phyloP scores from a whole-genome alignment of 2,329 filamentous ascomycete genomes.

The Apiospora kogelbergensis region DNA sequence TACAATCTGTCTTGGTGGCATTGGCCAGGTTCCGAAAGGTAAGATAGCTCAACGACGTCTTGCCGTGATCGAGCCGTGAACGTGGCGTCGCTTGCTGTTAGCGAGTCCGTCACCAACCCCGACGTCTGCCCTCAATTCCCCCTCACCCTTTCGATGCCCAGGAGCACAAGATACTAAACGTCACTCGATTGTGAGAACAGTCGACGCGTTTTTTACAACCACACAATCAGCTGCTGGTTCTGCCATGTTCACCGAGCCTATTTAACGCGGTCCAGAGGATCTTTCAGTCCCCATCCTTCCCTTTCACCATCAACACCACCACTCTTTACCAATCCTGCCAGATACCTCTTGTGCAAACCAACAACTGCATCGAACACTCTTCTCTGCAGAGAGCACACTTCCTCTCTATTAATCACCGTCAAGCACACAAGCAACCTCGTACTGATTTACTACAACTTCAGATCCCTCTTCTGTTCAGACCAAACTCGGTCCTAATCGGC shows the following conservation, averaged over 20 bases:
- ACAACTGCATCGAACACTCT: background rate
- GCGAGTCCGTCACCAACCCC: background rate
- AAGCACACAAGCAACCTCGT: background rate
- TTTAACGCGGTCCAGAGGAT: background rate
- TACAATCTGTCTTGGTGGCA: conserved; percentile 49
- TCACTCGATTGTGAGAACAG: background rate
- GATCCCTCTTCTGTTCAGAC: conserved; percentile 23
- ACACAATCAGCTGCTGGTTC: background rate
- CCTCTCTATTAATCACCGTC: background rate
- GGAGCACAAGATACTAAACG: background rate
- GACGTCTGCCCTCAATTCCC: background rate
- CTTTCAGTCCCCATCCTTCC: background rate
- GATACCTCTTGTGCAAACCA: background rate
- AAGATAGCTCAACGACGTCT: background rate
- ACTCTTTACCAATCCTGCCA: background rate
- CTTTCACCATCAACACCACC: background rate
- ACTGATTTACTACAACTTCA: conserved; percentile 15
- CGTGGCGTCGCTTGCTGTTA: background rate
- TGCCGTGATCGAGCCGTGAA: background rate
- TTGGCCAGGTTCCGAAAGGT: conserved; percentile 20
- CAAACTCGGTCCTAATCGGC: conserved; percentile 20
- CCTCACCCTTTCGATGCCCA: background rate
- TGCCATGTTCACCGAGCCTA: background rate
- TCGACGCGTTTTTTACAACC: background rate
- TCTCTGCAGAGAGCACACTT: background rate